Conservation (phyloP, 192 early-diverging fungal genomes). For the Backusella parvicylindrica region DNA sequence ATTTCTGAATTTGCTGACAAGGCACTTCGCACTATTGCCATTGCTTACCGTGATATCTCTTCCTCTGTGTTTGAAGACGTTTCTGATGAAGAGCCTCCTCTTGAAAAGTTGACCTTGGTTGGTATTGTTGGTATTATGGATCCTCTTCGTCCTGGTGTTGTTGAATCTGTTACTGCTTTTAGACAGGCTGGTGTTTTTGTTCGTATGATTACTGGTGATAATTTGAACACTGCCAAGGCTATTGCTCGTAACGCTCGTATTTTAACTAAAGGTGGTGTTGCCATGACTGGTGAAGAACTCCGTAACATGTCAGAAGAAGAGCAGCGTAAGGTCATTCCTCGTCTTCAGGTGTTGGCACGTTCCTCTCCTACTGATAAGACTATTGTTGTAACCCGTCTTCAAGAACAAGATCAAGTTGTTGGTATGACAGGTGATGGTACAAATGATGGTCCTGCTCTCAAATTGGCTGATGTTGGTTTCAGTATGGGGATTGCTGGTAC, state of each 20-base stretch:
- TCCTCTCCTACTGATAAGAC: slow-evolving; percentile 91
- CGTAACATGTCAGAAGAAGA: slow-evolving; percentile 64
- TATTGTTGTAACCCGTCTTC: slow-evolving; percentile 74
- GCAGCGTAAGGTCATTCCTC: slow-evolving; percentile 59
- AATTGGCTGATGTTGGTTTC: slow-evolving; percentile 88
- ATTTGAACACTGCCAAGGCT: slow-evolving; percentile 85
- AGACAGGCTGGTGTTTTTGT: slow-evolving; percentile 82
- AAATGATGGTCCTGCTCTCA: slow-evolving; percentile 84
- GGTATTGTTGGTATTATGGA: slow-evolving; percentile 88
- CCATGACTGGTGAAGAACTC: slow-evolving; percentile 78
- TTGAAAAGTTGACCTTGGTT: slow-evolving; percentile 54
- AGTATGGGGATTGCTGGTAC: slow-evolving; percentile 91
- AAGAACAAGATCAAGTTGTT: slow-evolving; percentile 65
- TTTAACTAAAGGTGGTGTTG: slow-evolving; percentile 65
- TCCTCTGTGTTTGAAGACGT: slow-evolving; percentile 38
- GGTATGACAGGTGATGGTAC: slow-evolving; percentile 84
- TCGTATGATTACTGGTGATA: slow-evolving; percentile 86
- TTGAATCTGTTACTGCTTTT: slow-evolving; percentile 71
- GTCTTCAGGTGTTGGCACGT: slow-evolving; percentile 82
- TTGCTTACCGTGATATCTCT: slow-evolving; percentile 61
- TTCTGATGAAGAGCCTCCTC: slow-evolving; percentile 53
- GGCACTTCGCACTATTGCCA: slow-evolving; percentile 72
- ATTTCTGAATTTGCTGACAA: slow-evolving; percentile 61
- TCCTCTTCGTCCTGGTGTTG: slow-evolving; percentile 78
- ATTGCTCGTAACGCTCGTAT: slow-evolving; percentile 90